A percentile compares a stretch with the other conserved stretches of the same genome.
Conservation (phyloP, 257 asterid species). For the Salvia rosmarinus region DNA sequence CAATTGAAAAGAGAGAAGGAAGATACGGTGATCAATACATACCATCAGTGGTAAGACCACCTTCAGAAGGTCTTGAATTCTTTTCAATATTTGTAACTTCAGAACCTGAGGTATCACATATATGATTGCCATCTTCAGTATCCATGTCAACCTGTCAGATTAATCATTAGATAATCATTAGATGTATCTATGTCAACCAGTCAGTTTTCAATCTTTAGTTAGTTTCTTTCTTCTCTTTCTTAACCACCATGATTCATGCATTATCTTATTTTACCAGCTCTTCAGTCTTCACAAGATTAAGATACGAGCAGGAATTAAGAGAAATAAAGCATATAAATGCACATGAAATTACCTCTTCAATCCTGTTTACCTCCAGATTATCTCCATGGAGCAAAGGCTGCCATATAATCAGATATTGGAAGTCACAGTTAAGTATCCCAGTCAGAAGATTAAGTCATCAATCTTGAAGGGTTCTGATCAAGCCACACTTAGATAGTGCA, state of each 20-base stretch:
- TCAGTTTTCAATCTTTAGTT: neutral
- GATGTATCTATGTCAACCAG: slow-evolving; percentile 12
- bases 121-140: slow-evolving; percentile 66
- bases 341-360: slow-evolving; percentile 82
- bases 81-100: slow-evolving; percentile 46
- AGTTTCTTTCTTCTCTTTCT: slow-evolving; percentile 3
- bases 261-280: slow-evolving; percentile 24
- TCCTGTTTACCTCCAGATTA: slow-evolving; percentile 74
- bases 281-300: slow-evolving; percentile 28
- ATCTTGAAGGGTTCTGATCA: slow-evolving; percentile 9
- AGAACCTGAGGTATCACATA: slow-evolving; percentile 44
- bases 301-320: slow-evolving; percentile 15
- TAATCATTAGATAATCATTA: slow-evolving; percentile 12
- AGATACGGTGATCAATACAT: slow-evolving; percentile 36
- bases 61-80: slow-evolving; percentile 42
- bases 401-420: slow-evolving; percentile 28
- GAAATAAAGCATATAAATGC: slow-evolving; percentile 22
- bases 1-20: slow-evolving; percentile 9
- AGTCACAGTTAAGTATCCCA: slow-evolving; percentile 32
- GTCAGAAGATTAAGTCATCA: slow-evolving; percentile 25
- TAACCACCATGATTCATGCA: slow-evolving; percentile 2
- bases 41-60: slow-evolving; percentile 49
- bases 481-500: slow-evolving; percentile 17
- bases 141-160: slow-evolving; percentile 93
- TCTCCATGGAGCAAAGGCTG: slow-evolving; percentile 93